Evolutionary conservation across 2,329 filamentous ascomycete species (phyloP).

Genomic region (Lecanicillium sp.): DNA sequence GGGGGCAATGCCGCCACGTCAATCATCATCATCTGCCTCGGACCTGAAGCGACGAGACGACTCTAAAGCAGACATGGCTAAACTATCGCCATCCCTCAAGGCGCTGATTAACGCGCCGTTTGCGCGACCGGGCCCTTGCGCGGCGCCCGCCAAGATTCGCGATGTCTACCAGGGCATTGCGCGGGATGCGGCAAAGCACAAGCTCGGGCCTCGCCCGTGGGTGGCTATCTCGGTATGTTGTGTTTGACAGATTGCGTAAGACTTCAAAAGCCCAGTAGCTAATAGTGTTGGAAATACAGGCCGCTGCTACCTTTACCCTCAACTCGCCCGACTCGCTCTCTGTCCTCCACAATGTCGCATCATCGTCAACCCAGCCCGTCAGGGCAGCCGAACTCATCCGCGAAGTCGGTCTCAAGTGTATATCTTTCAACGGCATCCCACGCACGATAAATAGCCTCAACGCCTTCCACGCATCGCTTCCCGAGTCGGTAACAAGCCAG

Average conservation of each 20-base stretch:
- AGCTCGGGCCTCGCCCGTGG: constrained; percentile 58
- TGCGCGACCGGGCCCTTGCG: constrained; percentile 55
- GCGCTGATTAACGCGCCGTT: constrained; percentile 63
- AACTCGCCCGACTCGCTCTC: constrained; percentile 73
- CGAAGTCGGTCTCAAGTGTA: constrained; percentile 68
- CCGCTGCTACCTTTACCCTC: constrained; percentile 76
- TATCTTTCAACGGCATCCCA: constrained; percentile 74
- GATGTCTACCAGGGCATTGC: constrained; percentile 58
- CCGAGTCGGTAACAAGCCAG: constrained; percentile 39
- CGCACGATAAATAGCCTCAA: constrained; percentile 76
- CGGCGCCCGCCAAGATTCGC: constrained; percentile 54
- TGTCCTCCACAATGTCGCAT: constrained; percentile 48
- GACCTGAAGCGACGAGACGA: constrained; percentile 7
- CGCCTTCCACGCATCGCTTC: constrained; percentile 58
- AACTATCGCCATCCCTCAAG: constrained; percentile 63
- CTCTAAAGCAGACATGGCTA: constrained; percentile 48
- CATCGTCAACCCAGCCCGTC: constrained; percentile 23
- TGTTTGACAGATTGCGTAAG: neutral
- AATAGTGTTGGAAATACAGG: constrained; percentile 33
- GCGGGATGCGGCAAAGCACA: constrained; percentile 50
- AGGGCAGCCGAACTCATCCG: constrained; percentile 62
- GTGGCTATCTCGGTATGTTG: constrained; percentile 51
- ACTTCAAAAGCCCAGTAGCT: too few species aligned
- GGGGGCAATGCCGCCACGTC: neutral
- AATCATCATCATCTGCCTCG: neutral